Evolutionary conservation across 2,329 filamentous ascomycete genomes (phyloP).

Genomic region (Calonectria hawksworthii): DNA sequence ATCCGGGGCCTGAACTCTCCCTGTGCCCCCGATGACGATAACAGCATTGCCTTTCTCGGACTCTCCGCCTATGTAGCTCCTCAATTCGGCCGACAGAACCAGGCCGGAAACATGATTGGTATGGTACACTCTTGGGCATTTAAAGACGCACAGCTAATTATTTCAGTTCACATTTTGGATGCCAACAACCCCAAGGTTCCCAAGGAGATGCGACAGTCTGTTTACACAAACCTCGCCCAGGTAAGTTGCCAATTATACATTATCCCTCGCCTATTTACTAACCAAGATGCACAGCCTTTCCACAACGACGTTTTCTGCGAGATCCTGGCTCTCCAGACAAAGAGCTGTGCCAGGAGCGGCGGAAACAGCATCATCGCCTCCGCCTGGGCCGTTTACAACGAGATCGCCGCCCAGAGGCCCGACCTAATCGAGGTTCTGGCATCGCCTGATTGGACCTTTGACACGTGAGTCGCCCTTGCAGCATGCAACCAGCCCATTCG

Average conservation of each 20-base stretch:
- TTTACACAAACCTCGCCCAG: neutral
- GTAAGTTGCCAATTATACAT: neutral
- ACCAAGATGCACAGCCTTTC: neutral
- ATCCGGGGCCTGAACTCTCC: neutral
- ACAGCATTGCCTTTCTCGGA: constrained; percentile 1
- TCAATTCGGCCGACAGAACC: neutral
- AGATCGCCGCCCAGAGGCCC: constrained; percentile 68
- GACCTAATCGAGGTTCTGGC: constrained; percentile 70
- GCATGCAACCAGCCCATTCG: neutral
- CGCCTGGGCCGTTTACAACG: constrained; percentile 72
- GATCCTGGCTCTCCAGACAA: neutral
- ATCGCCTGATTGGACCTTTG: constrained; percentile 60
- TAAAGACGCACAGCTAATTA: neutral
- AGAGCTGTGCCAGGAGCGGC: neutral
- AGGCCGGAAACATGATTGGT: neutral
- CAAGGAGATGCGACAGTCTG: constrained; percentile 1
- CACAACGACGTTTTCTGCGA: constrained; percentile 1
- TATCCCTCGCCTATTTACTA: no score
- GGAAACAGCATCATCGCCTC: constrained; percentile 53
- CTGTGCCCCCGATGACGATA: neutral
- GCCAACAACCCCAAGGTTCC: neutral
- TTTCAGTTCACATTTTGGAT: neutral
- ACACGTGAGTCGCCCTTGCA: constrained; percentile 51
- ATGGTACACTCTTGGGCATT: neutral
- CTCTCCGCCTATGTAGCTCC: neutral